These are phyloP conservation scores for Umbilicus rupestris DNA, from an alignment of 164 flowering plant species.

Conservation along the genomic window DNA sequence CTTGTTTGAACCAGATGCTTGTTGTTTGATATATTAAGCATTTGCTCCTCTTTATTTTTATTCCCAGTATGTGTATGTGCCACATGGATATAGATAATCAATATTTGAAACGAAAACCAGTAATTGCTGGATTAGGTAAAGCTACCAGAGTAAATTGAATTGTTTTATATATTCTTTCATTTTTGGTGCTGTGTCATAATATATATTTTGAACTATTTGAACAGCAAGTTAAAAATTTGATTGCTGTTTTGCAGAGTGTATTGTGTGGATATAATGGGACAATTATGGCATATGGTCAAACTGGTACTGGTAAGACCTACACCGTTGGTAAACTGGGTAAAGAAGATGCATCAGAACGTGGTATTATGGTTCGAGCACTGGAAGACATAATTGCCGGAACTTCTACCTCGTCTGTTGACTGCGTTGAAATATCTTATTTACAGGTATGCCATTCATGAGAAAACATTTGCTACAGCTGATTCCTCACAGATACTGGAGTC, in stretches of 20 bases:
- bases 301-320: slow-evolving; percentile 94
- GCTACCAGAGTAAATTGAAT: no score
- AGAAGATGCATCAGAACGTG: slow-evolving; percentile 81
- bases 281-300: slow-evolving; percentile 97
- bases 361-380: slow-evolving; percentile 86
- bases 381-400: slow-evolving; percentile 64
- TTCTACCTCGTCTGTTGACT: slow-evolving; percentile 31
- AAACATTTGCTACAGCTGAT: not conserved
- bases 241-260: slow-evolving; percentile 64
- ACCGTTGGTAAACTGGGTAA: slow-evolving; percentile 78
- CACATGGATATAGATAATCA: no score
- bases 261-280: slow-evolving; percentile 92
- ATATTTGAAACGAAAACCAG: no score
- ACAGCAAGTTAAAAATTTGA: not conserved
- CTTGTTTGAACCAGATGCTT: no score
- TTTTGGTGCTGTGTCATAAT: no score
- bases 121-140: no score
- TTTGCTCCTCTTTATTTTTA: no score
- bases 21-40: no score
- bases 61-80: no score
- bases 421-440: slow-evolving; percentile 66
- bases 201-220: not conserved
- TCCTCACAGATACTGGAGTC: not conserved
- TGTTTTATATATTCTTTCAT: no score
- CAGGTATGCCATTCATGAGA: slow-evolving; percentile 41